A percentile compares a stretch with the other conserved stretches of the same genome.
Conservation (phyloP, 169 alveolate species). For the Cryptosporidium parvum region DNA sequence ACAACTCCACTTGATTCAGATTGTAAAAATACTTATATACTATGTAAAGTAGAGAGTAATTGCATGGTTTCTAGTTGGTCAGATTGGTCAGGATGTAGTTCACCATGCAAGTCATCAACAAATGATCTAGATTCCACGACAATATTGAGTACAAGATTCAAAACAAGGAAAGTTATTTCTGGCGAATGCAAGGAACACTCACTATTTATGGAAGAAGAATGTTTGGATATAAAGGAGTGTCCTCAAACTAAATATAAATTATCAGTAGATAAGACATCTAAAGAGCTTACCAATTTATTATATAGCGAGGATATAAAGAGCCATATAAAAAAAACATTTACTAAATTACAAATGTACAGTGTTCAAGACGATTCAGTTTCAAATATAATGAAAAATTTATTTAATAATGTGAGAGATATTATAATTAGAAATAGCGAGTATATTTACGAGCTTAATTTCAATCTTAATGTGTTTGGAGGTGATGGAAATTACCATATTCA, state of each 20-base stretch:
- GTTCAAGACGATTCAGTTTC: conserved; percentile 1
- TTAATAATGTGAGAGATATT: conserved; percentile 9
- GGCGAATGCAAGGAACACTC: conserved; percentile 17
- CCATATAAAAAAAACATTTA: background rate
- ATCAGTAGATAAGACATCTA: conserved; percentile 1
- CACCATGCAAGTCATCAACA: conserved; percentile 19
- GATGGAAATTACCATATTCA: conserved; percentile 17
- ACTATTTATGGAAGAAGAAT: conserved; percentile 17
- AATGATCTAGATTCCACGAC: background rate
- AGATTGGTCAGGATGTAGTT: conserved; percentile 53
- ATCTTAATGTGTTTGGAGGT: conserved; percentile 24
- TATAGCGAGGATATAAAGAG: conserved; percentile 18
- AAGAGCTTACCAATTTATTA: background rate
- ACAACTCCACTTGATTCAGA: background rate
- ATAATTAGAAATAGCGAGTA: conserved; percentile 6
- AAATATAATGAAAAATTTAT: background rate
- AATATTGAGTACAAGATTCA: conserved; percentile 10
- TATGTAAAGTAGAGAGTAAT: conserved; percentile 19
- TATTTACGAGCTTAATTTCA: background rate
- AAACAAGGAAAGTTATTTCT: conserved; percentile 23
- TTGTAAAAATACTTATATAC: conserved; percentile 19
- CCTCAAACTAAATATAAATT: background rate
- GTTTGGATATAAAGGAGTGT: conserved; percentile 16
- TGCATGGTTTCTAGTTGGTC: conserved; percentile 48
- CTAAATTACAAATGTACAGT: background rate